phyloP scores from a whole-genome alignment of 2,329 filamentous ascomycete species.

The Neofusicoccum sp. region DNA sequence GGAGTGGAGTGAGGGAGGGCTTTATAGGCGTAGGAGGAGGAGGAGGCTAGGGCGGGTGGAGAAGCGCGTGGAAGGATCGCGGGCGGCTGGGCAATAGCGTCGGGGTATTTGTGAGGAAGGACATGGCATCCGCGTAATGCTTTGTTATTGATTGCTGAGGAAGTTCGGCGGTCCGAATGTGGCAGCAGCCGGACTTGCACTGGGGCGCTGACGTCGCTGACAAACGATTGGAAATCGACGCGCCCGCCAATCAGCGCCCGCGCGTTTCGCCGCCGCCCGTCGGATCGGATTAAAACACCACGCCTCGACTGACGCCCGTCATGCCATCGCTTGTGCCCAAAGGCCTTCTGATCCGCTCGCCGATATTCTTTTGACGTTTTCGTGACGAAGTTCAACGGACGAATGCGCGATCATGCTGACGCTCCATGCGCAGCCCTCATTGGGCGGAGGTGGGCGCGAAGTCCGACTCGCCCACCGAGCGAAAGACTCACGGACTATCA shows the following conservation, averaged over 20 bases:
- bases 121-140: constrained; percentile 5
- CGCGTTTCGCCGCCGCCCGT: background rate
- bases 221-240: constrained; percentile 10
- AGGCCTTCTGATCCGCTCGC: too few relatives aligned
- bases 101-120: background rate
- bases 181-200: background rate
- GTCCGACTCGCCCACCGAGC: too few relatives aligned
- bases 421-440: too few relatives aligned
- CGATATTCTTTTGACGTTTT: too few relatives aligned
- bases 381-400: too few relatives aligned
- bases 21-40: constrained; percentile 32
- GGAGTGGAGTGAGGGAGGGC: constrained; percentile 24
- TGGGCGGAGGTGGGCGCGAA: too few relatives aligned
- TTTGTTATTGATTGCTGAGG: constrained; percentile 16
- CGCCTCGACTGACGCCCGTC: background rate
- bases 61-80: constrained; percentile 12
- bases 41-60: background rate
- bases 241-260: background rate
- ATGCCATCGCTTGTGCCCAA: background rate
- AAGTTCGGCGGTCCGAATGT: background rate
- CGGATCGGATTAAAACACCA: constrained; percentile 8
- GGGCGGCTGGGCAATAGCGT: background rate
- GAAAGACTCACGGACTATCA: too few relatives aligned
- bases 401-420: too few relatives aligned
- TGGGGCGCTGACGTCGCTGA: background rate